Evolutionary conservation across 176 grass and related monocot species (phyloP).

Genomic region (Bromus sterilis): DNA sequence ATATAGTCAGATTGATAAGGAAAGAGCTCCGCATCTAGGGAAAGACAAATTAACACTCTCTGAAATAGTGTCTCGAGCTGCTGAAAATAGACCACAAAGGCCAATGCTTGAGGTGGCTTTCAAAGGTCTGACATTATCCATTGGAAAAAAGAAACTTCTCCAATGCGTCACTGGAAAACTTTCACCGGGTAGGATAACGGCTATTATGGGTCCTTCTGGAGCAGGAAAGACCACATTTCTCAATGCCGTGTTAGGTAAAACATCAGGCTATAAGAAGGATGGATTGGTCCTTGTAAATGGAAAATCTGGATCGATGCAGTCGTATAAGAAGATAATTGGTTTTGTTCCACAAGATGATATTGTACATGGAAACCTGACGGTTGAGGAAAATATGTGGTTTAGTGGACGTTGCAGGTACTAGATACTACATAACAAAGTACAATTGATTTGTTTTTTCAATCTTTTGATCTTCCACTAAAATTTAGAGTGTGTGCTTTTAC

Average conservation of each 20-base stretch:
- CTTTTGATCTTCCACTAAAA: neutral
- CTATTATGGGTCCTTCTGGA: constrained; percentile 81
- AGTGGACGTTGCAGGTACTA: constrained; percentile 79
- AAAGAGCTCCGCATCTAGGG: constrained; percentile 31
- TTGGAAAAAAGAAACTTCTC: constrained; percentile 66
- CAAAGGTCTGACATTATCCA: constrained; percentile 56
- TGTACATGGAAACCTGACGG: constrained; percentile 78
- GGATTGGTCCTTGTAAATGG: constrained; percentile 73
- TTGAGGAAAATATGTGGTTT: constrained; percentile 87
- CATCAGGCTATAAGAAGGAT: constrained; percentile 51
- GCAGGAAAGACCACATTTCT: constrained; percentile 89
- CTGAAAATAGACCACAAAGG: constrained; percentile 30
- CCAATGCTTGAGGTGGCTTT: constrained; percentile 64
- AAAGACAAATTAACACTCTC: constrained; percentile 41
- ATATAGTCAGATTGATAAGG: constrained; percentile 47
- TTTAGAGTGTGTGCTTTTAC: too few species aligned
- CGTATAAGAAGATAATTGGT: constrained; percentile 75
- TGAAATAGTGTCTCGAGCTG: constrained; percentile 38
- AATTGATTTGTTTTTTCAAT: neutral
- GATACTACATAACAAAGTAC: constrained; percentile 18
- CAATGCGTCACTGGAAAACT: constrained; percentile 66
- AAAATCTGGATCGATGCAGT: constrained; percentile 49
- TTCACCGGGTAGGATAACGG: constrained; percentile 56
- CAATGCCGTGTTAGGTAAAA: constrained; percentile 70
- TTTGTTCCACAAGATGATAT: constrained; percentile 92